phyloP scores from a whole-genome alignment of 495 filamentous ascomycete species.

The Halenospora varia region DNA sequence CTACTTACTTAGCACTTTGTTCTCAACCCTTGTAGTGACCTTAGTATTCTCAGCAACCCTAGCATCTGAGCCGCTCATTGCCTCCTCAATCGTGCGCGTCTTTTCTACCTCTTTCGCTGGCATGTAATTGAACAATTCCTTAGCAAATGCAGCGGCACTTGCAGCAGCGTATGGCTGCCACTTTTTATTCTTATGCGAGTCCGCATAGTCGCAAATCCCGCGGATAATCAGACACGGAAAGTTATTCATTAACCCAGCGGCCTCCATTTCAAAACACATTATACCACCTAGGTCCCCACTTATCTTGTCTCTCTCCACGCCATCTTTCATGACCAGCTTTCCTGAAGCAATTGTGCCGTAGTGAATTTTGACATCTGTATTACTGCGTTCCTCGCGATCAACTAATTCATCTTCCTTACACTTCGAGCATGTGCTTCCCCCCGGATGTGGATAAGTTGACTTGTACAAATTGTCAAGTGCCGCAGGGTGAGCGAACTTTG shows the following conservation, averaged over 20 bases:
- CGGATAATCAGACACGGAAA: neutral
- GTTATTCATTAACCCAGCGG: neutral
- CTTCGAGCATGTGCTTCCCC: neutral
- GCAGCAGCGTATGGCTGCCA: neutral
- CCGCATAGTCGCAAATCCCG: neutral
- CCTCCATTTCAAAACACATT: neutral
- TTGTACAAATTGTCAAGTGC: too few species aligned
- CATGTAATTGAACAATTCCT: too few species aligned
- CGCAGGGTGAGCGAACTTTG: too few species aligned
- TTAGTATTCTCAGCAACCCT: too few species aligned
- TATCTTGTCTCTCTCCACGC: neutral
- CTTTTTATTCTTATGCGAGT: neutral
- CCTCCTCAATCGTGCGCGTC: too few species aligned
- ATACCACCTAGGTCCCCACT: neutral
- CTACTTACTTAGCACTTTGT: too few species aligned
- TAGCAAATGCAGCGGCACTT: neutral
- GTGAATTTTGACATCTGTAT: slow-evolving; percentile 25
- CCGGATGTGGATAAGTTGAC: too few species aligned
- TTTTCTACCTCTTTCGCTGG: too few species aligned
- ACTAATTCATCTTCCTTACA: neutral
- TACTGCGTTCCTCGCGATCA: neutral
- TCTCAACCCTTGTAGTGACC: too few species aligned
- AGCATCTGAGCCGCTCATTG: too few species aligned
- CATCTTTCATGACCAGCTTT: slow-evolving; percentile 16
- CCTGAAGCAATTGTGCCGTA: slow-evolving; percentile 40